Base-by-base conservation (phyloP, 1,284 basidiomycete genomes). In the Blastosporella zonata region DNA sequence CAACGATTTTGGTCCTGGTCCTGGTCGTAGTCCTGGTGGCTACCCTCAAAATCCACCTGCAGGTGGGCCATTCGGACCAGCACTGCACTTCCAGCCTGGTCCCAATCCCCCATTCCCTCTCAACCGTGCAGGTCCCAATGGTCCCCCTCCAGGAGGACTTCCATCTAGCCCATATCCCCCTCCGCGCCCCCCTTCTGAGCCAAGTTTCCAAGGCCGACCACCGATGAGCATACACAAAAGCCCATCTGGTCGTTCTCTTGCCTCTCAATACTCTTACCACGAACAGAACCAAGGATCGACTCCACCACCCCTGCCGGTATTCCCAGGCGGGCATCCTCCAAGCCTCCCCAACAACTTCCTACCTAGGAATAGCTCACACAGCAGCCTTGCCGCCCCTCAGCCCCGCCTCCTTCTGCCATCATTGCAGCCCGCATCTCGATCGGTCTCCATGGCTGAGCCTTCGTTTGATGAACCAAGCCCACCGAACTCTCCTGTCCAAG, bases 401-500 rank as follows among this genome's bases (percentile, higher is more conserved):
- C 68, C 73, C n/a, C 78, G 78, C 31, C 70, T 78, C 1, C 56
- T 87, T 50, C 67, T 85, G 17, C 86, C 87, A 6, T 87, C 85
- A 10, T 74, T 78, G 25, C 75, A 82, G 52, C 62, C 79, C 55
- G 71, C 71, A 46, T 66, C 75, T 49, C 75, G 78, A 40, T 69
- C 72, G 12, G 65, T 75, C 17, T 82, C 83, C 6, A 68, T 74
- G 52, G 69, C 66, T 8, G 73, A 72, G 38, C 67, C 72, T 31
- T 79, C 80, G 0, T 79, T 82, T 57, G 75, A 80, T 41, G 84
- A 87, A 45, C 80, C 81, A 18, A 90, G 87, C 59, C 89, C 90
- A 25, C 89, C 90, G 1, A 74, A 77, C 37, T 92, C 89, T 3
- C 90, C 91, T 3, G 72, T 79, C 1, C 76, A 82, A 54, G 81